phyloP scores from a whole-genome alignment of 2,329 filamentous ascomycete genomes.

The Hymenoscyphus albidus region DNA sequence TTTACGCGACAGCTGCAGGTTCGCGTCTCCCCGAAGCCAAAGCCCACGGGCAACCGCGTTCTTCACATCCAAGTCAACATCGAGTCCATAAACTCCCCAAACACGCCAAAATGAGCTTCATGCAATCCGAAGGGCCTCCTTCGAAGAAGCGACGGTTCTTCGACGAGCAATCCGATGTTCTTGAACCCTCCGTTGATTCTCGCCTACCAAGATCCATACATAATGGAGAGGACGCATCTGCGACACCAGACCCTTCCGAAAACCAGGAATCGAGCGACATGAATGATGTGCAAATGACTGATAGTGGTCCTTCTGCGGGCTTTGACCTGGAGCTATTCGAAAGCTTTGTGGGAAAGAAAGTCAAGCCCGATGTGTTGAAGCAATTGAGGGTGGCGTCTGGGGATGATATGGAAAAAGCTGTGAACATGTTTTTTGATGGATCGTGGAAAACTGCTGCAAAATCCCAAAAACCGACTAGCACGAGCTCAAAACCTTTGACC shows the following conservation, averaged over 20 bases:
- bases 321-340: constrained; percentile 59
- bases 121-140: constrained; percentile 42
- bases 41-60: not conserved
- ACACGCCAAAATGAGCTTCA: constrained; percentile 35
- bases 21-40: constrained; percentile 10
- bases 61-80: constrained; percentile 6
- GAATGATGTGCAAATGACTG: constrained; percentile 19
- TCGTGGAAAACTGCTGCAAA: constrained; percentile 49
- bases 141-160: constrained; percentile 48
- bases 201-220: constrained; percentile 18
- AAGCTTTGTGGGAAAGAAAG: constrained; percentile 54
- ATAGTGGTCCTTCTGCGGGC: constrained; percentile 23
- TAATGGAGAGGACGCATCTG: constrained; percentile 29
- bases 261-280: constrained; percentile 3
- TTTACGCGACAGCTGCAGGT: constrained; percentile 20
- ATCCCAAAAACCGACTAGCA: constrained; percentile 5
- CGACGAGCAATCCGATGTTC: constrained; percentile 33
- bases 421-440: constrained; percentile 68
- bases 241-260: not conserved
- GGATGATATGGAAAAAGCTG: constrained; percentile 56
- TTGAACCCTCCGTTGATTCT: constrained; percentile 22
- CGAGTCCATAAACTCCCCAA: constrained; percentile 13
- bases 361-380: constrained; percentile 46
- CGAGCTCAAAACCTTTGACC: constrained; percentile 20
- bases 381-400: constrained; percentile 53